Percentiles rank a stretch among this genome's conserved stretches.
phyloP scores from a whole-genome alignment of 805 yeast species.

The Nakazawaea holstii region DNA sequence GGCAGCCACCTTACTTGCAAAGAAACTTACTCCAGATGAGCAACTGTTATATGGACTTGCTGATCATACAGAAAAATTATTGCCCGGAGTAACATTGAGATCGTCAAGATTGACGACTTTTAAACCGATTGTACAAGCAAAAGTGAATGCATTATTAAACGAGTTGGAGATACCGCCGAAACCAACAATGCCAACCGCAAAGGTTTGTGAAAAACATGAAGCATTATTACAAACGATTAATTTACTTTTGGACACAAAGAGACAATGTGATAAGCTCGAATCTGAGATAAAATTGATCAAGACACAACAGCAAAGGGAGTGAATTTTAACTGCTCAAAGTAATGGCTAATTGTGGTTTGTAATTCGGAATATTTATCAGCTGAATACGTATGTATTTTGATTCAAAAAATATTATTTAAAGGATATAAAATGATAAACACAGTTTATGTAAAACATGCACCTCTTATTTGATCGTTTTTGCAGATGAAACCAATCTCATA shows the following conservation, averaged over 20 bases:
- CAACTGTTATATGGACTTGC: conserved; percentile 81
- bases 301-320: conserved; percentile 18
- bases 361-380: no score
- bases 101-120: conserved; percentile 73
- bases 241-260: conserved; percentile 74
- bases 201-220: conserved; percentile 73
- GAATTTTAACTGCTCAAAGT: not conserved
- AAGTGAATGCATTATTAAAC: conserved; percentile 54
- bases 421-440: no score
- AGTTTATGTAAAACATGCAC: no score
- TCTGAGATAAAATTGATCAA: conserved; percentile 61
- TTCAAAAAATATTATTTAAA: no score
- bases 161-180: conserved; percentile 77
- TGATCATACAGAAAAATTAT: conserved; percentile 67
- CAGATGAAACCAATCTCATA: no score
- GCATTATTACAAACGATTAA: conserved; percentile 64
- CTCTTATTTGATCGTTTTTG: no score
- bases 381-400: no score
- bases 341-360: no score
- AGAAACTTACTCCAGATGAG: conserved; percentile 65
- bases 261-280: conserved; percentile 80
- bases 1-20: conserved; percentile 33
- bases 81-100: conserved; percentile 79
- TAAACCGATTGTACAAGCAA: conserved; percentile 70
- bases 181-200: conserved; percentile 85